Evolutionary conservation across 148 eudicot genomes (phyloP), one percentile per base, ranked within the genome.

Genomic region (Cornus kousa): DNA sequence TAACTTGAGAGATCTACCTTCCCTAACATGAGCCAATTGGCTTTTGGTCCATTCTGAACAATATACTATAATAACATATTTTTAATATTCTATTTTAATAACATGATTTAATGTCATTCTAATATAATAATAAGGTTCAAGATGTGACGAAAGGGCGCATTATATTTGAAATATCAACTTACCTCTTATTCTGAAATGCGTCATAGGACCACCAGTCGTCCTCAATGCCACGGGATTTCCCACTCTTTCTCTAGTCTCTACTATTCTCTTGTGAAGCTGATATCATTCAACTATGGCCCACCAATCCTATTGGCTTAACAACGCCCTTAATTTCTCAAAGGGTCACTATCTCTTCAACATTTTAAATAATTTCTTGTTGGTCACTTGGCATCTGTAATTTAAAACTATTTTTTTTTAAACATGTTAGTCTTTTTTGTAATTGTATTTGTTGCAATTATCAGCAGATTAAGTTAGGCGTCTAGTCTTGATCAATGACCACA

Each of bases 271-370:
- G 46, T 35, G 5, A 69, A 31, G 2, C 23, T 70, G 72, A 37
- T 8, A 39, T 70, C 50, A 70, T 9, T 43, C 33, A 9, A 40
- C 5, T 43, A 55, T 5, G 72, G 20, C 72, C 50, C 72, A 16
- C 72, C 9, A 17, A 70, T 35, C 32, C 74, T 46, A 32, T 9
- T 46, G 31, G n/a, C 32, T 10, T 22, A n/a, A n/a, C 74, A 71
- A 71, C 74, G 74, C 43, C 32, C 74, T 8, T 10, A 71, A 71
- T n/a, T 71, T 33, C 62, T 20, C 62, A 23, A 72, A 48, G 37
- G 62, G 74, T 72, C 62, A 50, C 74, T 8, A 48, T 72, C 74
- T 48, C 35, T 13, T 11, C 9, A 31, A 48, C 22, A 48, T 72
- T 72, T 72, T 72, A 71, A 71, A 39, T 72, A n/a, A 43, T 13